phyloP scores from a whole-genome alignment of 2,329 filamentous ascomycete species.

The Fusarium stilboides region DNA sequence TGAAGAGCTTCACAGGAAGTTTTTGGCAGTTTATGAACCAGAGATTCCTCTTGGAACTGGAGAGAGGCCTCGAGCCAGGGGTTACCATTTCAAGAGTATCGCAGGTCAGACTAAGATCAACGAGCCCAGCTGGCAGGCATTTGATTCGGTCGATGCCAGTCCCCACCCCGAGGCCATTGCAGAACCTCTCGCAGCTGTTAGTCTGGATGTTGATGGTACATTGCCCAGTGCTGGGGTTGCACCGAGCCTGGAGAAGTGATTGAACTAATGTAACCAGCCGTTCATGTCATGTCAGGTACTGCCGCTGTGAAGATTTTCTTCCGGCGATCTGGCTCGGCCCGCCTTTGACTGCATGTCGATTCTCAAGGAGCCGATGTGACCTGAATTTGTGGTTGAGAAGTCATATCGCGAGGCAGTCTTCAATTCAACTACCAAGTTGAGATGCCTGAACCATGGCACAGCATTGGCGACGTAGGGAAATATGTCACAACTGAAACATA shows the following conservation, averaged over 20 bases:
- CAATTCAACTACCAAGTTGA: neutral
- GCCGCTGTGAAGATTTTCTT: constrained; percentile 17
- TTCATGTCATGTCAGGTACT: constrained; percentile 38
- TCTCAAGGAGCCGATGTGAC: neutral
- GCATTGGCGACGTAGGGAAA: neutral
- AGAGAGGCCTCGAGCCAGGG: constrained; percentile 82
- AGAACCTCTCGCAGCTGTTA: constrained; percentile 40
- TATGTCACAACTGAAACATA: neutral
- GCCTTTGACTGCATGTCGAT: constrained; percentile 24
- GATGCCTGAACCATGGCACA: neutral
- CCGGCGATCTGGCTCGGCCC: constrained; percentile 31
- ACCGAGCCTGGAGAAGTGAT: constrained; percentile 69
- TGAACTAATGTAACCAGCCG: constrained; percentile 33
- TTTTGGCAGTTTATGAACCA: constrained; percentile 73
- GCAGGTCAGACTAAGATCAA: constrained; percentile 78
- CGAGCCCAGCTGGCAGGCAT: constrained; percentile 74
- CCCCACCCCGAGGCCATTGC: constrained; percentile 35
- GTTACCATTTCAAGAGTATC: constrained; percentile 84
- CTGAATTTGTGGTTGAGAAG: neutral
- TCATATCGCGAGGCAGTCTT: neutral
- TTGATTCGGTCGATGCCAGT: constrained; percentile 53
- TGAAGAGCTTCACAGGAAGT: constrained; percentile 62
- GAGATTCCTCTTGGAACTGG: constrained; percentile 82
- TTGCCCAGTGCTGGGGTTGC: constrained; percentile 64
- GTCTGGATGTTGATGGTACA: constrained; percentile 57